phyloP scores from a whole-genome alignment of 2,329 filamentous ascomycete species.

The Emmonsiellopsis sp. region DNA sequence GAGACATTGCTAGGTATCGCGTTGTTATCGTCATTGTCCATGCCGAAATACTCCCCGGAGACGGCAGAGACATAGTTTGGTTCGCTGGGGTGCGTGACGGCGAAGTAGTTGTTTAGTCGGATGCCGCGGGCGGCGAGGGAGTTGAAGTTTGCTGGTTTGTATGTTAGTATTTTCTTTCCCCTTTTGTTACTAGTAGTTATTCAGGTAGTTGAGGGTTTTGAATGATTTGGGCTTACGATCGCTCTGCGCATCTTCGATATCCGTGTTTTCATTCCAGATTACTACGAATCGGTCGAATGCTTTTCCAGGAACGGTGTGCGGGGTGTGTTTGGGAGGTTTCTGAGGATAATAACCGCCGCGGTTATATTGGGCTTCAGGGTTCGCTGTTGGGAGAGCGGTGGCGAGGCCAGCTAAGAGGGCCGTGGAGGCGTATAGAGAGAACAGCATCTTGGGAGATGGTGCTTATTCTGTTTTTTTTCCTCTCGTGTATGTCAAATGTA shows the following conservation, averaged over 20 bases:
- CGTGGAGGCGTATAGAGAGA: too few relatives aligned
- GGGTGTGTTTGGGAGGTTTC: background rate
- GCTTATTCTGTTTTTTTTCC: too few relatives aligned
- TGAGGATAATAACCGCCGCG: too few relatives aligned
- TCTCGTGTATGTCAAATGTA: too few relatives aligned
- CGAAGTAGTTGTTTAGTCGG: constrained; percentile 50
- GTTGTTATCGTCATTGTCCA: constrained; percentile 58
- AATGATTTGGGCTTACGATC: background rate
- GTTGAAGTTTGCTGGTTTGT: constrained; percentile 40
- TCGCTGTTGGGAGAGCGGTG: too few relatives aligned
- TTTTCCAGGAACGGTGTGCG: background rate
- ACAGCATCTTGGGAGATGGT: too few relatives aligned
- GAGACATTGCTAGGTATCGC: constrained; percentile 52
- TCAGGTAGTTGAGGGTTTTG: constrained; percentile 16
- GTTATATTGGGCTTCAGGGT: too few relatives aligned
- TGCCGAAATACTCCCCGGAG: constrained; percentile 65
- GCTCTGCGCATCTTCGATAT: constrained; percentile 18
- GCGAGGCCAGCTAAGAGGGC: too few relatives aligned
- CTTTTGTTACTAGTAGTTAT: constrained; percentile 32
- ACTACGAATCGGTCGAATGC: constrained; percentile 63
- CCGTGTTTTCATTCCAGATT: constrained; percentile 72
- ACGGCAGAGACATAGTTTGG: constrained; percentile 66
- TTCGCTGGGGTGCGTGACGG: constrained; percentile 62
- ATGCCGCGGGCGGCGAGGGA: constrained; percentile 55
- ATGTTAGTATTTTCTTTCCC: constrained; percentile 14